A percentile compares a stretch with the other conserved stretches of the same genome.
phyloP scores from a whole-genome alignment of 352 stramenopile genomes.

The Globisporangium alternatum region DNA sequence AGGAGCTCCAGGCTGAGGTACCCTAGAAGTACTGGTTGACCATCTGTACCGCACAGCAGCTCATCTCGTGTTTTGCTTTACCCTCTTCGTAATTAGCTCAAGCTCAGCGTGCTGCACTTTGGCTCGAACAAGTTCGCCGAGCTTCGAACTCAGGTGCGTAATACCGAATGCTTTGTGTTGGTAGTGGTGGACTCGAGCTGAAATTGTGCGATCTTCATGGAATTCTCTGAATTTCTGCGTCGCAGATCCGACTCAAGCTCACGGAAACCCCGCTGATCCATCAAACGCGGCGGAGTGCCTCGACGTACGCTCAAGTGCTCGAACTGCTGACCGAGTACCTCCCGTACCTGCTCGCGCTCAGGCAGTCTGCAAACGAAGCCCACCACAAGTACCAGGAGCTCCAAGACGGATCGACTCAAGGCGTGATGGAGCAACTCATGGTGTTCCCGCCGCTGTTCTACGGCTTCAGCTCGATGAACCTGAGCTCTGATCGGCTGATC shows the following conservation, averaged over 20 bases:
- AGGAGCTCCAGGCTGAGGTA: constrained; percentile 34
- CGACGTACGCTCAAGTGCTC: constrained; percentile 26
- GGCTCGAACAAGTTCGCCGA: constrained; percentile 29
- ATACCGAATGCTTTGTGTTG: background rate
- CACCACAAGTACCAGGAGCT: background rate
- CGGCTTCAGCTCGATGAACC: constrained; percentile 32
- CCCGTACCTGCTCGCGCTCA: constrained; percentile 36
- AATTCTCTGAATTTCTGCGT: background rate
- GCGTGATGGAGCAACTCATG: background rate
- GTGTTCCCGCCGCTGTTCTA: constrained; percentile 49
- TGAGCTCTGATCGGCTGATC: constrained; percentile 31
- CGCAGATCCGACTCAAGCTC: constrained; percentile 49
- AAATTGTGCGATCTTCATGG: background rate
- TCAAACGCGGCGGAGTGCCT: constrained; percentile 17
- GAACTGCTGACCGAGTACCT: constrained; percentile 43
- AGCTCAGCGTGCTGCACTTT: constrained; percentile 37
- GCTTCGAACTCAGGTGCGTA: constrained; percentile 35
- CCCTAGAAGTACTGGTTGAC: too few relatives aligned
- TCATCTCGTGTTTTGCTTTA: background rate
- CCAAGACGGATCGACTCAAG: background rate
- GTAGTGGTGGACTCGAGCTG: background rate
- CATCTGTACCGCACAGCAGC: too few relatives aligned
- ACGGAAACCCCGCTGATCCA: constrained; percentile 38
- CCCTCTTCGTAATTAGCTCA: constrained; percentile 18
- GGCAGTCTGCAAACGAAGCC: constrained; percentile 20